A percentile compares a stretch with the other conserved stretches of the same genome.
phyloP scores from a whole-genome alignment of 2,329 filamentous ascomycete species.

The Endoconidiophora laricicola region DNA sequence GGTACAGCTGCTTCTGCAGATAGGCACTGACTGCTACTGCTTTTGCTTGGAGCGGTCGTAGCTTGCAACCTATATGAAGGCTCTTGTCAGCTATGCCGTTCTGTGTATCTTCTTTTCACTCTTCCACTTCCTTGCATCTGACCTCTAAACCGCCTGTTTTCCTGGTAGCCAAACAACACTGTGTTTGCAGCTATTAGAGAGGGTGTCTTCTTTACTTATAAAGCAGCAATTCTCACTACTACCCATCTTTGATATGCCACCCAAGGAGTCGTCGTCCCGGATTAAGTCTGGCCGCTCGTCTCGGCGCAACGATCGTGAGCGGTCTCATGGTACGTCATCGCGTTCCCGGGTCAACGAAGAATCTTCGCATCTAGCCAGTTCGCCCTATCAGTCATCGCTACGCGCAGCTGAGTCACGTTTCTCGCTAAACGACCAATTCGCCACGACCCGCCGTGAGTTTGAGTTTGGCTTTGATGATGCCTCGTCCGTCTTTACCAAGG shows the following conservation, averaged over 20 bases:
- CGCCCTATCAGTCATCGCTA: constrained; percentile 14
- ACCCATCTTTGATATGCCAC: constrained; percentile 1
- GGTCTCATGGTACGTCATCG: constrained; percentile 8
- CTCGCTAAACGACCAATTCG: constrained; percentile 32
- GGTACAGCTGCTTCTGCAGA: too few species aligned
- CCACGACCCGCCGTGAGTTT: constrained; percentile 28
- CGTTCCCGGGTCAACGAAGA: constrained; percentile 5
- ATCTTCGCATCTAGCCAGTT: constrained; percentile 13
- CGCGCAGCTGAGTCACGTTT: constrained; percentile 26
- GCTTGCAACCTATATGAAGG: too few species aligned
- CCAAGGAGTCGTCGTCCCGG: constrained; percentile 9
- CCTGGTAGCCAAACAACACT: too few species aligned
- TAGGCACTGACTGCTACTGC: too few species aligned
- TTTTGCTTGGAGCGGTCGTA: too few species aligned
- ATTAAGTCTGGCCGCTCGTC: constrained; percentile 8
- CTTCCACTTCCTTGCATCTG: neutral
- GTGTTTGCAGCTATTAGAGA: too few species aligned
- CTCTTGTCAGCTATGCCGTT: too few species aligned
- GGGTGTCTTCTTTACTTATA: too few species aligned
- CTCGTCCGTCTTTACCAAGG: constrained; percentile 26
- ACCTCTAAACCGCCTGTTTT: too few species aligned
- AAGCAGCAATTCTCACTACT: neutral
- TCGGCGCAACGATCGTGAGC: constrained; percentile 13
- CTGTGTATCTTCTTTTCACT: neutral
- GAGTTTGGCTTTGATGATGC: constrained; percentile 32